Conservation (phyloP, 2,329 filamentous ascomycete species). For the Aspergillaceae sp. region DNA sequence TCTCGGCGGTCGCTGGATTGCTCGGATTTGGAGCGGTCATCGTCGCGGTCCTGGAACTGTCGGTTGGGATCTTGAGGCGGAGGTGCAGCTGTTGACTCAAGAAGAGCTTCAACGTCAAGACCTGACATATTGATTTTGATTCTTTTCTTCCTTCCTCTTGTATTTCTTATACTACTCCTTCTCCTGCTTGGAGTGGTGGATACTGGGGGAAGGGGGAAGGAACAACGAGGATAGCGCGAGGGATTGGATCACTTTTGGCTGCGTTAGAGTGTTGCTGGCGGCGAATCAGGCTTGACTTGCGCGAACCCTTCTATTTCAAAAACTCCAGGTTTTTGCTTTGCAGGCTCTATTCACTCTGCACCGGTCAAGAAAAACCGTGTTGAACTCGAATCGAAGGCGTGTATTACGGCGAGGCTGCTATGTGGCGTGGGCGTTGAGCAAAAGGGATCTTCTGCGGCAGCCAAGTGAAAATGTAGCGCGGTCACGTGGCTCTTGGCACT, state of each 20-base stretch:
- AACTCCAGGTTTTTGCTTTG: slow-evolving; percentile 3
- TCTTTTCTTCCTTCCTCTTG: slow-evolving; percentile 2
- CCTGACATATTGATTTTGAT: slow-evolving; percentile 49
- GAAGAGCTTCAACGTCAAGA: slow-evolving; percentile 79
- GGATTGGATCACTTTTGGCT: slow-evolving; percentile 30
- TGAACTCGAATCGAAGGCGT: not conserved
- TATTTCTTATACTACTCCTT: slow-evolving; percentile 12
- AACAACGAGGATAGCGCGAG: slow-evolving; percentile 18
- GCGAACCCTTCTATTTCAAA: slow-evolving; percentile 28
- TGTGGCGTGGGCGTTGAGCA: not conserved
- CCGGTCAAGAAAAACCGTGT: not conserved
- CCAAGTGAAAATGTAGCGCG: not conserved
- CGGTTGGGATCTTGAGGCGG: slow-evolving; percentile 18
- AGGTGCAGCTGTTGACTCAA: slow-evolving; percentile 71
- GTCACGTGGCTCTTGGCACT: slow-evolving; percentile 8
- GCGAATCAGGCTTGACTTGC: slow-evolving; percentile 16
- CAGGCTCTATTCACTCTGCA: slow-evolving; percentile 3
- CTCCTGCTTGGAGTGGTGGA: not conserved
- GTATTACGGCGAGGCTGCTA: not conserved
- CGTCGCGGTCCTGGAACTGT: slow-evolving; percentile 48
- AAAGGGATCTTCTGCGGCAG: not conserved
- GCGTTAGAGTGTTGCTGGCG: slow-evolving; percentile 23
- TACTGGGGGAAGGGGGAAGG: slow-evolving; percentile 13
- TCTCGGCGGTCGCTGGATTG: slow-evolving; percentile 45
- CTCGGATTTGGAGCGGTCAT: slow-evolving; percentile 50